These are phyloP conservation scores for Microdochium bolleyi DNA, from an alignment of 2,329 filamentous ascomycete genomes.

Conservation along the genomic window DNA sequence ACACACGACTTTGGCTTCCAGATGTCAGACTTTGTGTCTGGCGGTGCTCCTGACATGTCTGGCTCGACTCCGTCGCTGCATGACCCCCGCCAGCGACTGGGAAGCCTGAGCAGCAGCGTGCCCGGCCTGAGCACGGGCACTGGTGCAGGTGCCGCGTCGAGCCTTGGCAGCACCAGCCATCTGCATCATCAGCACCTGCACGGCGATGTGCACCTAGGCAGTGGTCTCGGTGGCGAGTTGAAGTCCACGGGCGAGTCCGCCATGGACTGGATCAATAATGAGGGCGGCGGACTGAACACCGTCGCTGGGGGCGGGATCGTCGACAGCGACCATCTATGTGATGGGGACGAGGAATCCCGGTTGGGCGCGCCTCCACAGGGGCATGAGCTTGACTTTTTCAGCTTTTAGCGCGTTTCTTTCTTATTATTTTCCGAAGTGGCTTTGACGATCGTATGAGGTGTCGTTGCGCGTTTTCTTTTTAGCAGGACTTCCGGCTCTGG, in stretches of 20 bases:
- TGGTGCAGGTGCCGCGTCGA: not conserved
- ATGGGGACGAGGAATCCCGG: slow-evolving; percentile 4
- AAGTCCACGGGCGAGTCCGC: not conserved
- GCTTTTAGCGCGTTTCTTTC: too few species aligned
- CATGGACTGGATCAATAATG: not conserved
- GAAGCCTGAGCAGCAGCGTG: not conserved
- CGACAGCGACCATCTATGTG: slow-evolving; percentile 19
- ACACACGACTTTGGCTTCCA: slow-evolving; percentile 13
- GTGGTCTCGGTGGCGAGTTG: not conserved
- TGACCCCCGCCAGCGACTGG: not conserved
- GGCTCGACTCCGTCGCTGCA: slow-evolving; percentile 17
- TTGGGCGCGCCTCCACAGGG: slow-evolving; percentile 15
- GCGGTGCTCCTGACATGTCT: slow-evolving; percentile 15
- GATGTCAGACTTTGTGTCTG: slow-evolving; percentile 16
- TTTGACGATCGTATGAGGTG: too few species aligned
- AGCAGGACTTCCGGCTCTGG: too few species aligned
- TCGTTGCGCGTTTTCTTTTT: too few species aligned
- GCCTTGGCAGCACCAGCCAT: slow-evolving; percentile 1
- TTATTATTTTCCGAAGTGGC: not conserved
- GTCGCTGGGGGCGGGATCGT: not conserved
- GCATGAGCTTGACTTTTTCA: slow-evolving; percentile 31
- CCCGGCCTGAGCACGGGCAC: not conserved
- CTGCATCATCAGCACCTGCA: not conserved
- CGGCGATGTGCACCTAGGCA: not conserved
- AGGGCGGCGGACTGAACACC: not conserved